These are phyloP conservation scores for Aspergillus fijiensis DNA, from an alignment of 2,329 filamentous ascomycete species.

Conservation along the genomic window DNA sequence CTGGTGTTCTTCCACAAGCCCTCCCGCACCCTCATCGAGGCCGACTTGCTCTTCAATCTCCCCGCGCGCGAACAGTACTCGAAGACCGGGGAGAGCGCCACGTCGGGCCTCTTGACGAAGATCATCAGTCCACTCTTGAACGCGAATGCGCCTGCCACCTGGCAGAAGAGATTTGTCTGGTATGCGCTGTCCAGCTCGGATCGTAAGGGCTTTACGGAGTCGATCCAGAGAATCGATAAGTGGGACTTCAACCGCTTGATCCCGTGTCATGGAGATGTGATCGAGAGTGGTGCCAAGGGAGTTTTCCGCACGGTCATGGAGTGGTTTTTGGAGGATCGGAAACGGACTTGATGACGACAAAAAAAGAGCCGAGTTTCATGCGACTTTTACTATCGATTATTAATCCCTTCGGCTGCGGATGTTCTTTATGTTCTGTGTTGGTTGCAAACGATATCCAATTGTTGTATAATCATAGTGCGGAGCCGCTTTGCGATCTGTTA, in stretches of 20 bases:
- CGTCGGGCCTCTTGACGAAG: slow-evolving; percentile 59
- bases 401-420: not conserved
- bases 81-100: slow-evolving; percentile 54
- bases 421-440: not conserved
- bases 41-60: slow-evolving; percentile 89
- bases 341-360: slow-evolving; percentile 14
- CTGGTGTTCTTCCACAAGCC: slow-evolving; percentile 83
- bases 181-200: slow-evolving; percentile 65
- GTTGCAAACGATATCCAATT: not conserved
- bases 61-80: slow-evolving; percentile 83
- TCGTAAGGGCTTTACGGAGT: slow-evolving; percentile 67
- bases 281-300: slow-evolving; percentile 72
- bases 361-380: too few species aligned
- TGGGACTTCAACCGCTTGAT: slow-evolving; percentile 89
- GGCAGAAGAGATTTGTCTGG: slow-evolving; percentile 81
- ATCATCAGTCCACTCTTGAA: slow-evolving; percentile 58
- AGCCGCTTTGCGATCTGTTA: not conserved
- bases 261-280: slow-evolving; percentile 89
- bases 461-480: not conserved
- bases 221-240: slow-evolving; percentile 63
- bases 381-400: too few species aligned
- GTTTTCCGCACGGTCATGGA: slow-evolving; percentile 75
- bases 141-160: slow-evolving; percentile 61
- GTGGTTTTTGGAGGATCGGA: slow-evolving; percentile 67
- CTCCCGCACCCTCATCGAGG: slow-evolving; percentile 76